These are phyloP conservation scores for Phytopythium sindhum DNA, from an alignment of 352 stramenopile genomes.

Conservation along the genomic window DNA sequence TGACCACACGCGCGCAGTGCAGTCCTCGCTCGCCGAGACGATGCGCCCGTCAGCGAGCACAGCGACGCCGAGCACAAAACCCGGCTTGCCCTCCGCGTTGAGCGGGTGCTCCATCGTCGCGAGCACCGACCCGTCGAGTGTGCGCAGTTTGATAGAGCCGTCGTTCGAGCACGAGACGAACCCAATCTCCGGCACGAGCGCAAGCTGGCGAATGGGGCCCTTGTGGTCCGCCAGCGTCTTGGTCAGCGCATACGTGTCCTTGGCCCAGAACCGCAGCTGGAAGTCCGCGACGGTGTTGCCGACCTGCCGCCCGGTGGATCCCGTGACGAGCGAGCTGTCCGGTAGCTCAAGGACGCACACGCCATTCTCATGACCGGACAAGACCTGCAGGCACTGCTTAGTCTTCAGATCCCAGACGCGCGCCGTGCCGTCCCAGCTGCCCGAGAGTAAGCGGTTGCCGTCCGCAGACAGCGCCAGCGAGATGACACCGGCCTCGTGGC, in stretches of 20 bases:
- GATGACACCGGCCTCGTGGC: slow-evolving; percentile 77
- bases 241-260: slow-evolving; percentile 38
- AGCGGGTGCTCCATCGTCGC: slow-evolving; percentile 71
- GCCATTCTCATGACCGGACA: slow-evolving; percentile 75
- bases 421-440: slow-evolving; percentile 80
- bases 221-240: slow-evolving; percentile 63
- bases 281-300: slow-evolving; percentile 79
- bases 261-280: slow-evolving; percentile 70
- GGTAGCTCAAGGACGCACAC: slow-evolving; percentile 72
- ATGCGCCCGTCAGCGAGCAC: slow-evolving; percentile 56
- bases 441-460: slow-evolving; percentile 53
- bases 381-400: slow-evolving; percentile 48
- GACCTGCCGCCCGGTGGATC: slow-evolving; percentile 71
- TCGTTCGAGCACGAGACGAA: slow-evolving; percentile 88
- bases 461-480: slow-evolving; percentile 48
- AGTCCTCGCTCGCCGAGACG: slow-evolving; percentile 82
- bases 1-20: slow-evolving; percentile 73
- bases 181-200: slow-evolving; percentile 54
- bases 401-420: slow-evolving; percentile 67
- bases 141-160: slow-evolving; percentile 66
- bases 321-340: slow-evolving; percentile 64
- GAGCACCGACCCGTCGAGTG: slow-evolving; percentile 55
- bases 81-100: slow-evolving; percentile 79
- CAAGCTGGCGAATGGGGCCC: slow-evolving; percentile 72
- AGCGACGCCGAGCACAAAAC: slow-evolving; percentile 71